These are phyloP conservation scores for Chernovozyma sophiae-reginae DNA, from an alignment of 1,139 yeast genomes.

Conservation along the genomic window DNA sequence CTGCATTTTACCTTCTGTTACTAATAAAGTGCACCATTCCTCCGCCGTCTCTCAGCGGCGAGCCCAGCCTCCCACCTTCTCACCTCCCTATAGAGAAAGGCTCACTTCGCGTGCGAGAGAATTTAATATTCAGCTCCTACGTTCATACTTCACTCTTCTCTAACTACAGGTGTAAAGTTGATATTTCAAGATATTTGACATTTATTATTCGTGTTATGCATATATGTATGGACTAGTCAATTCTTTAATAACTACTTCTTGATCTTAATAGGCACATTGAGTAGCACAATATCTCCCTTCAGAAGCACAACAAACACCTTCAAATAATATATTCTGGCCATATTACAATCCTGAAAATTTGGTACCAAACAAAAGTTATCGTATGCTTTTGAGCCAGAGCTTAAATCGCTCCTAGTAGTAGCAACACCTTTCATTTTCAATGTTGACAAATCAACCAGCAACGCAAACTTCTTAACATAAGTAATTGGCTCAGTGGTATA, in stretches of 20 bases:
- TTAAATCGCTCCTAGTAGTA: neutral
- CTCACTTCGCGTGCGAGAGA: too few relatives aligned
- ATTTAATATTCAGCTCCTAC: too few relatives aligned
- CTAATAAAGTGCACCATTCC: too few relatives aligned
- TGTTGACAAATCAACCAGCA: slow-evolving; percentile 1
- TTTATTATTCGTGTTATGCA: too few relatives aligned
- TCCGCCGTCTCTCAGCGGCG: too few relatives aligned
- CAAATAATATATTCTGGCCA: slow-evolving; percentile 33
- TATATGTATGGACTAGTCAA: too few relatives aligned
- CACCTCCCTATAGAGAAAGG: too few relatives aligned
- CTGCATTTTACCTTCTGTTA: too few relatives aligned
- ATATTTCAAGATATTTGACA: too few relatives aligned
- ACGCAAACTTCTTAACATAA: neutral
- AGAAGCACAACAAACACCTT: slow-evolving; percentile 26
- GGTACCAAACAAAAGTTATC: slow-evolving; percentile 31
- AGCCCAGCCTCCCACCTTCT: too few relatives aligned
- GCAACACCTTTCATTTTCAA: neutral
- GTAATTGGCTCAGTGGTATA: neutral
- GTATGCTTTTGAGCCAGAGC: neutral
- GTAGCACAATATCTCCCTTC: slow-evolving; percentile 28
- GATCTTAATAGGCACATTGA: slow-evolving; percentile 35
- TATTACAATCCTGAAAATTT: slow-evolving; percentile 34
- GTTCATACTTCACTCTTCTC: too few relatives aligned
- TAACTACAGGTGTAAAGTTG: too few relatives aligned
- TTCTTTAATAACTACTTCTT: slow-evolving; percentile 17